Base-by-base conservation (phyloP, 2,329 filamentous ascomycete species). In the Fusarium neocosmosporiellum region DNA sequence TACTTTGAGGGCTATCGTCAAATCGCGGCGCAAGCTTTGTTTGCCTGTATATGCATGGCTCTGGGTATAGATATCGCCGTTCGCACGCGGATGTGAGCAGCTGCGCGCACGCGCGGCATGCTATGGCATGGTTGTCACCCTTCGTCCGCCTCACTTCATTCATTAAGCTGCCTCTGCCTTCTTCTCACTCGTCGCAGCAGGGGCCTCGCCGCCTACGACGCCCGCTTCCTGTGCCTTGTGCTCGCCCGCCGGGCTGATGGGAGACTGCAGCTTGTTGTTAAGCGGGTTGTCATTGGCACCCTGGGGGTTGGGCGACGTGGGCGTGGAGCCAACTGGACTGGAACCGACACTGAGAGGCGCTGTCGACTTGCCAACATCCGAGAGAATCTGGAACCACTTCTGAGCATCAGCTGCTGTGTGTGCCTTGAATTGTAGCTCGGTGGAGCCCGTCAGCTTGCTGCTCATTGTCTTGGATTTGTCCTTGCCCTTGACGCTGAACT, bases 401-500 rank as follows among this genome's bases (percentile, higher is more conserved):
- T 92, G 86, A 0, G 96, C 95, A 72, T 97, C 94, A 31, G 88
- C 86, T 3, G 94, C 82, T 1, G 93, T 94, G 82, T 95, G 92
- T 0, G 95, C 95, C 85, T 97, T 97, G 90, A 98, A 98, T 33
- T 88, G 85, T 39, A 97, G 87, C 83, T 98, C 96, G 43, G 94
- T 91, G 29, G 84, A 90, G 73, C 95, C 94, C 55, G 92, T 90
- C 74, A 98, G 89, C 80, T 94, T 96, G 85, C 92, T 93, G 78
- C 92, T 91, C 72, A 98, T 84, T 72, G 92, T 93, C 80, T 93
- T 93, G 78, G 92, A 92, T 65, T 92, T 90, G 80, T 99, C 95
- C 83, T 98, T 98, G 82, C 96, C 96, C 86, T 98, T 98, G 82
- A 99, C 88, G 78, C 91, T 94, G 88, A 99, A 98, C 83, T 97